Conservation (phyloP, 1,284 basidiomycete genomes). For the Meripilus lineatus region DNA sequence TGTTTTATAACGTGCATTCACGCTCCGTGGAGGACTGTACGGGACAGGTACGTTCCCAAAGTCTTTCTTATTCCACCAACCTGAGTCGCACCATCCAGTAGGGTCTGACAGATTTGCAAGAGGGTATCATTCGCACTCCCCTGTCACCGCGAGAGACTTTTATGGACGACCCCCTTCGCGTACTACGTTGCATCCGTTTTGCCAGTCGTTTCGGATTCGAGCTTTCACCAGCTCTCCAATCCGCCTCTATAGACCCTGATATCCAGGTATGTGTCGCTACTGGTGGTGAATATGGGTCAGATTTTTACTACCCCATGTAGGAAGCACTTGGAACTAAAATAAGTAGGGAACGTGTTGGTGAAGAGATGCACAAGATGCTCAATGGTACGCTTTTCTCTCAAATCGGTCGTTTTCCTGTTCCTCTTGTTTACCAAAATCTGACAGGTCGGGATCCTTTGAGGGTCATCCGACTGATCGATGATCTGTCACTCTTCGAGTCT, state of each 20-base stretch:
- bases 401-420: slow-evolving; percentile 2
- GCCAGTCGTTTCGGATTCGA: slow-evolving; percentile 85
- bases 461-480: slow-evolving; percentile 70
- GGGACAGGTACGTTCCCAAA: slow-evolving; percentile 47
- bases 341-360: slow-evolving; percentile 85
- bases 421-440: neutral
- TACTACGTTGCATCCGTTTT: slow-evolving; percentile 90
- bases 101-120: slow-evolving; percentile 82
- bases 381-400: slow-evolving; percentile 45
- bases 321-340: slow-evolving; percentile 75
- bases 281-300: neutral
- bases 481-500: slow-evolving; percentile 63
- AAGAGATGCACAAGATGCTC: slow-evolving; percentile 90
- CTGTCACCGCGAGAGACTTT: slow-evolving; percentile 87
- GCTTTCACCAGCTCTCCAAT: slow-evolving; percentile 69
- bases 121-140: slow-evolving; percentile 86
- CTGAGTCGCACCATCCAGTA: slow-evolving; percentile 30
- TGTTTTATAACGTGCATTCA: slow-evolving; percentile 96
- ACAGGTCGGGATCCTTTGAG: slow-evolving; percentile 69
- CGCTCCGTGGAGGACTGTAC: slow-evolving; percentile 89
- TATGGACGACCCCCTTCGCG: slow-evolving; percentile 89
- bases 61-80: neutral
- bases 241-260: slow-evolving; percentile 59
- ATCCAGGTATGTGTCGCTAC: slow-evolving; percentile 57
- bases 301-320: slow-evolving; percentile 35